Evolutionary conservation across 805 yeast species (phyloP).

Genomic region (Saccharomycopsis oosterbeekiorum): DNA sequence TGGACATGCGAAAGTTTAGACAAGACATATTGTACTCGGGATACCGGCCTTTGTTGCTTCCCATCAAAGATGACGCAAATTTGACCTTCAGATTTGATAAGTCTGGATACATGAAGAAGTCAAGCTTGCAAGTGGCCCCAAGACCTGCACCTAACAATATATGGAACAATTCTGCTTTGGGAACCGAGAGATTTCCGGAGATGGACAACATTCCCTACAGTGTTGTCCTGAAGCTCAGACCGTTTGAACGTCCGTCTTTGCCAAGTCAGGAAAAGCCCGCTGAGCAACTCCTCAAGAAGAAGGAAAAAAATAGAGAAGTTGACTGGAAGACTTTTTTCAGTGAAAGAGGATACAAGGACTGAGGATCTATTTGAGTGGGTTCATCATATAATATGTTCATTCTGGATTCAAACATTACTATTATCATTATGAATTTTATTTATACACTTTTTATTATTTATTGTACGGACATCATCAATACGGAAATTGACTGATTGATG

Average conservation of each 20-base stretch:
- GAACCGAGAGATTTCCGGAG: conserved; percentile 17
- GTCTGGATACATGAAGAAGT: conserved; percentile 3
- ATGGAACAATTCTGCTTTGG: conserved; percentile 18
- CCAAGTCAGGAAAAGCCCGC: background rate
- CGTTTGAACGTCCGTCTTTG: conserved; percentile 13
- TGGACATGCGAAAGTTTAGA: conserved; percentile 13
- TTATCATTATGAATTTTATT: too few relatives aligned
- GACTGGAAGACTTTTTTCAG: conserved; percentile 17
- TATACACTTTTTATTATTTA: too few relatives aligned
- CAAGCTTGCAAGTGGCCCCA: background rate
- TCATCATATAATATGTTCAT: too few relatives aligned
- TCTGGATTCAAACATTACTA: too few relatives aligned
- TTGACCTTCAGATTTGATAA: conserved; percentile 11
- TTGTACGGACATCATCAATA: too few relatives aligned
- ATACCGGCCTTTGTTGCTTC: conserved; percentile 16
- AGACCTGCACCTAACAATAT: conserved; percentile 13
- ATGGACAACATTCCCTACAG: conserved; percentile 18
- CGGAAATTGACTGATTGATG: too few relatives aligned
- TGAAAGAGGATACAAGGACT: conserved; percentile 13
- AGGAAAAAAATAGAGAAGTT: background rate
- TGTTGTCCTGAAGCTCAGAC: conserved; percentile 13
- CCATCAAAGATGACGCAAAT: conserved; percentile 9
- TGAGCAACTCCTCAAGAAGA: background rate
- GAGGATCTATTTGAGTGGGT: background rate
- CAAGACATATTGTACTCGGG: conserved; percentile 15